Evolutionary conservation across 192 early-diverging fungal species (phyloP), one percentile per base, ranked within the genome.

Genomic region (Coemansia sp.): DNA sequence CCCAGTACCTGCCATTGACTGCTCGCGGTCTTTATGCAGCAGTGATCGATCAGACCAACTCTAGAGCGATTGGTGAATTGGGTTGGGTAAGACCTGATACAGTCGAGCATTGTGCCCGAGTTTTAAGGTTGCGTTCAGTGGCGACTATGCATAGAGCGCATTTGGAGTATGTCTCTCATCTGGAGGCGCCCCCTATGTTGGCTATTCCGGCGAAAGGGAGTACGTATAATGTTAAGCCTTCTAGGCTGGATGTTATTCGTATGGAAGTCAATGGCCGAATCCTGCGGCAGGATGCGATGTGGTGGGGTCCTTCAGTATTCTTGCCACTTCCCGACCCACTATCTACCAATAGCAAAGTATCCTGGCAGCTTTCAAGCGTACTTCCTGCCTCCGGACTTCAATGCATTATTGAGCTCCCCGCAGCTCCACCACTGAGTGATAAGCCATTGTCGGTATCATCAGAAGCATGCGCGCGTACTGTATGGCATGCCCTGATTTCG

Each of bases 381-480:
- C 67, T 83, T 22, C 80, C 80, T 0, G 38, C 75, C 5, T 69
- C 52, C 16, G 80, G 80, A 0, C 75, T 83, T 3, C 80, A 83
- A 9, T 83, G 75, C 38, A 73, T 83, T 27, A 49, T 83, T 33
- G 38, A 66, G 47, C 2, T 78, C 0, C 71, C 77, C 3, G 41
- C 29, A 47, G 41, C 0, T 2, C 1, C 0, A 5, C 5, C 27
- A 13, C n/a, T 27, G 5, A 20, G 58, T 18, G 34, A 4, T 3
- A 33, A 41, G 13, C 20, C 31, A 11, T 40, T 64, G 12, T 73
- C 80, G 1, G 46, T 64, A 18, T 70, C 75, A 0, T 78, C 75
- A 2, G 80, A 83, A 31, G 8, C 69, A 1, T 44, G 64, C 16
- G 80, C 80, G 3, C 74, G 57, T 13, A 38, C 47, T 1, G 50